Base-by-base conservation (phyloP, 306 rosid genomes). In the Neltuma alba region DNA sequence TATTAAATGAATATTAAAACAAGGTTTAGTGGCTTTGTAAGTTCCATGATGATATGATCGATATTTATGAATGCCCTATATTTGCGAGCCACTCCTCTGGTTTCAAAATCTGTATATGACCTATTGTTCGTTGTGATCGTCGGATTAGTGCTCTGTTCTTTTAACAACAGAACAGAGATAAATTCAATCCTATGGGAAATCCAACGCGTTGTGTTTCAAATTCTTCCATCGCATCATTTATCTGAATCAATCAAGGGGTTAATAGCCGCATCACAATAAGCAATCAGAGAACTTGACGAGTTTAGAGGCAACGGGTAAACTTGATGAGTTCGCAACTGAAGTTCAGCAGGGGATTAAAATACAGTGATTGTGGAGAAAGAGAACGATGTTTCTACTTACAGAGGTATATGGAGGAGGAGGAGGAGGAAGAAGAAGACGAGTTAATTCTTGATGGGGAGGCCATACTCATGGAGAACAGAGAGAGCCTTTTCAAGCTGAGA, bases 401-500 rank as follows among this genome's bases (percentile, higher is more conserved):
- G 12, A 57, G 13, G 11, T 18, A 8, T 7, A 52, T 45, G 52
- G 58, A 52, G 3, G 25, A 20, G 2, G 41, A 18, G 20, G 58
- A n/a, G 7, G 58, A 52, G 7, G 27, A 64, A 7, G 27, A 16
- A 16, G 14, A 15, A 33, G 27, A 33, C 44, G 54, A 12, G 11
- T 25, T 12, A 68, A 9, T 13, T 5, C 20, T 21, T 55, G 13
- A 21, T 9, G 57, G 57, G 57, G 23, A 48, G n/a, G 57, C 57
- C 57, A 18, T 2, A 18, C 5, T 48, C 57, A 5, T 86, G 86
- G 84, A 95, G 82, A 68, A 87, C 82, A 37, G 76, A 47, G 11
- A 95, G 33, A 0, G 94, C 97, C 87, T 86, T 91, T 48, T 92
- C 91, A 12, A 95, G 80, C 52, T 92, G 98, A 36, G 69, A 66